Conservation (phyloP, 805 yeast genomes). For the Danielozyma ontarioensis region DNA sequence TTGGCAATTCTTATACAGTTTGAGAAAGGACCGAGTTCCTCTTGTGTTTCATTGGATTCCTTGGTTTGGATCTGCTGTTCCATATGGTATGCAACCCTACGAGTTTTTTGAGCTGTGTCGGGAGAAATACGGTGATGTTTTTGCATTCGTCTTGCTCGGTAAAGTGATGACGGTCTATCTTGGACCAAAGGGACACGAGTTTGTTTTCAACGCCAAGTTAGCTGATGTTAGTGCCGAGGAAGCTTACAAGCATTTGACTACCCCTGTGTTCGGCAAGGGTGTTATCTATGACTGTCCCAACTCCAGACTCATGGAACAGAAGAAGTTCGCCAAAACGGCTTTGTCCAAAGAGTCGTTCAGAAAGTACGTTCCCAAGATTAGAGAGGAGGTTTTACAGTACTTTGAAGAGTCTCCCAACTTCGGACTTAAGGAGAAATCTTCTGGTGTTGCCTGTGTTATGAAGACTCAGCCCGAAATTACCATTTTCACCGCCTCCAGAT, state of each 20-base stretch:
- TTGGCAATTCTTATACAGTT: slow-evolving; percentile 66
- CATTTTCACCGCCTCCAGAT: slow-evolving; percentile 90
- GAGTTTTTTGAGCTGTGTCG: slow-evolving; percentile 79
- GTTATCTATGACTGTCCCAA: slow-evolving; percentile 97
- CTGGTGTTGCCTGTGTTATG: slow-evolving; percentile 64
- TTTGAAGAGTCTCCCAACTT: slow-evolving; percentile 35
- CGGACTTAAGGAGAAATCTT: slow-evolving; percentile 17
- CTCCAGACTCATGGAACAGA: slow-evolving; percentile 92
- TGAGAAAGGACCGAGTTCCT: slow-evolving; percentile 81
- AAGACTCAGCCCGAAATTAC: slow-evolving; percentile 91
- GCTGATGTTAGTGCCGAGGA: slow-evolving; percentile 94
- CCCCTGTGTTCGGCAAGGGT: slow-evolving; percentile 98
- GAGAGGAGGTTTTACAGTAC: slow-evolving; percentile 68
- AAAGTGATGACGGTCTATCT: slow-evolving; percentile 90
- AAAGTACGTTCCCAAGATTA: slow-evolving; percentile 81
- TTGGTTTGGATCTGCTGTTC: slow-evolving; percentile 88
- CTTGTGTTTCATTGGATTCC: slow-evolving; percentile 90
- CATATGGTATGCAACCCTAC: slow-evolving; percentile 91
- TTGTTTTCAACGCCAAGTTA: slow-evolving; percentile 84
- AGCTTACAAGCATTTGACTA: slow-evolving; percentile 93
- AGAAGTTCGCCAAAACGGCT: slow-evolving; percentile 90
- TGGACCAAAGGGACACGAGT: slow-evolving; percentile 98
- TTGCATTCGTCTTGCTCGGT: slow-evolving; percentile 85
- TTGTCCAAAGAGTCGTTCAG: slow-evolving; percentile 81
- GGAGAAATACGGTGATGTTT: slow-evolving; percentile 84